These are phyloP conservation scores for Brachypodium distachyon DNA, from an alignment of 202 grass and related monocot species.

Conservation along the genomic window DNA sequence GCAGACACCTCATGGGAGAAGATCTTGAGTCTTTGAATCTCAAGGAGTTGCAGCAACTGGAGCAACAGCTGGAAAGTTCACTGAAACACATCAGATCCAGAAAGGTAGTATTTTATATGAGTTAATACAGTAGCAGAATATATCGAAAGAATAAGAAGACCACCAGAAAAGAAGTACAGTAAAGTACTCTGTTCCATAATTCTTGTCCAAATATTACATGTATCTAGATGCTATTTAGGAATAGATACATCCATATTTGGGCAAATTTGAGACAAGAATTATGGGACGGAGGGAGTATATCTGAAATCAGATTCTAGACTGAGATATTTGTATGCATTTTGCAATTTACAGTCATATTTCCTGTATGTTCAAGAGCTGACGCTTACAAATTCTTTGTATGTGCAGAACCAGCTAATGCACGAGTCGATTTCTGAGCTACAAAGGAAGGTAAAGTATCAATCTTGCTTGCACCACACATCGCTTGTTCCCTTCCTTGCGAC, in stretches of 20 bases:
- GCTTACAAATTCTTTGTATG: not conserved
- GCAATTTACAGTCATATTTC: not conserved
- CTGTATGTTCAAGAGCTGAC: slow-evolving; percentile 2
- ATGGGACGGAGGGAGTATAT: too few relatives aligned
- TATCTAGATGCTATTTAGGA: too few relatives aligned
- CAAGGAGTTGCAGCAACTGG: slow-evolving; percentile 87
- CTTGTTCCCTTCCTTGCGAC: not conserved
- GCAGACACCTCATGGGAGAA: slow-evolving; percentile 92
- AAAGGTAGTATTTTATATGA: slow-evolving; percentile 46
- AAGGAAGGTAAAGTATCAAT: slow-evolving; percentile 42
- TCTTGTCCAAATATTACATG: too few relatives aligned
- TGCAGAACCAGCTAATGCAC: slow-evolving; percentile 62
- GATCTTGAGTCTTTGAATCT: slow-evolving; percentile 69
- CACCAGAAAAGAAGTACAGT: not conserved
- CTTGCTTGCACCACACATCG: too few relatives aligned
- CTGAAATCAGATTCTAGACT: not conserved
- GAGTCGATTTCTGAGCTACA: slow-evolving; percentile 72
- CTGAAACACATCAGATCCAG: slow-evolving; percentile 74
- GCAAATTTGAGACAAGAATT: too few relatives aligned
- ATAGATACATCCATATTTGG: too few relatives aligned
- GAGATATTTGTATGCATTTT: not conserved
- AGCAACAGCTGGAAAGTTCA: slow-evolving; percentile 71
- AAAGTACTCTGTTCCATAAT: too few relatives aligned
- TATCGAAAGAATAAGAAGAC: not conserved
- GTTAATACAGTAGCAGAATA: not conserved